A percentile compares a stretch with the other conserved stretches of the same genome.
Evolutionary conservation across 805 yeast species (phyloP).

Genomic region (Suhomyces sp.): DNA sequence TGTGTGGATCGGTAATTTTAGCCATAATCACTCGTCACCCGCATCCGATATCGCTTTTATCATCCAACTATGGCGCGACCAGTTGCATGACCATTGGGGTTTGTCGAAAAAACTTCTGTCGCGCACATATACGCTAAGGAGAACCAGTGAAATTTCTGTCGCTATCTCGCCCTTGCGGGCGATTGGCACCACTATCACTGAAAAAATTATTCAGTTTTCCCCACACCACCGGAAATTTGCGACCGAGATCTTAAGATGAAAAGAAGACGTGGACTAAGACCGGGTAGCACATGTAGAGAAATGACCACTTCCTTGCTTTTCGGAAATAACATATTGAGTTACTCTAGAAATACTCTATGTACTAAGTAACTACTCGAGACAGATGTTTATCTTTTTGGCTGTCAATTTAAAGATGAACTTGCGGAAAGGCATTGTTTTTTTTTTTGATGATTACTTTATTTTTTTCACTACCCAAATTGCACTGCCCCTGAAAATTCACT

Average conservation of each 20-base stretch:
- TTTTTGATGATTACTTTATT: neutral
- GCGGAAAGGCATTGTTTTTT: neutral
- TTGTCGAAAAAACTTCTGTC: neutral
- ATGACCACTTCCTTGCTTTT: no score
- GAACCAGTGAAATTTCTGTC: neutral
- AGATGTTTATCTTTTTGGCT: neutral
- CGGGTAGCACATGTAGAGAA: no score
- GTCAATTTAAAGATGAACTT: neutral
- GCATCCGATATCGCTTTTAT: neutral
- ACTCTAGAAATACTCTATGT: neutral
- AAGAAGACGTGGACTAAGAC: neutral
- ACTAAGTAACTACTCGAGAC: neutral
- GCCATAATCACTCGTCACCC: neutral
- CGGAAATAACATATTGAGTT: neutral
- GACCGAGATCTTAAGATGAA: neutral
- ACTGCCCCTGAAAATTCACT: neutral
- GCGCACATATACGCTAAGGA: neutral
- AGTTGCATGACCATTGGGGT: neutral
- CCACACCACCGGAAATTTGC: neutral
- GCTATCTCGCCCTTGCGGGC: neutral
- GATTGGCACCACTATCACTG: neutral
- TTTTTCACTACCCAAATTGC: neutral
- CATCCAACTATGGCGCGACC: neutral
- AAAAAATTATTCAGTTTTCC: neutral
- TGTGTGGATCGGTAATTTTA: neutral